These are phyloP conservation scores for Pseudonectria buxi DNA, from an alignment of 2,329 filamentous ascomycete species.

Conservation along the genomic window DNA sequence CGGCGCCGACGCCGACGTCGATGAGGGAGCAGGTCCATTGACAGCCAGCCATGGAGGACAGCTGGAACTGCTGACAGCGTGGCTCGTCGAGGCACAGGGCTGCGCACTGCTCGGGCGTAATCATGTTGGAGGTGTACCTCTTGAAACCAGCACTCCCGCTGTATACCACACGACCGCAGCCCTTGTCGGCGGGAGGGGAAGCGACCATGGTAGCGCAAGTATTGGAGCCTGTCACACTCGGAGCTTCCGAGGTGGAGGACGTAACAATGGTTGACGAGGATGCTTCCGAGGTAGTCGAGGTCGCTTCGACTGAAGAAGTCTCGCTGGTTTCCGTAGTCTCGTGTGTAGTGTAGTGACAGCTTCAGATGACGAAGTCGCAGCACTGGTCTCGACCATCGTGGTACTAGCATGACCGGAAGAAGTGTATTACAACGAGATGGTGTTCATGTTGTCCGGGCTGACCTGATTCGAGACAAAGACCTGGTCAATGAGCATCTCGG, in stretches of 20 bases:
- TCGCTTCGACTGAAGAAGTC: neutral
- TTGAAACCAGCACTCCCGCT: conserved; percentile 13
- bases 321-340: neutral
- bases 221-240: conserved; percentile 4
- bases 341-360: too few species aligned
- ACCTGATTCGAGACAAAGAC: conserved; percentile 18
- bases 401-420: conserved; percentile 4
- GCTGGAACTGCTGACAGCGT: conserved; percentile 14
- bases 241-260: neutral
- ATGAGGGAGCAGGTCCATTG: conserved; percentile 12
- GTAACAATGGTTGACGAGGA: neutral
- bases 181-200: conserved; percentile 6
- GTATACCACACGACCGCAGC: conserved; percentile 12
- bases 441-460: conserved; percentile 10
- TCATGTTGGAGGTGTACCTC: conserved; percentile 6
- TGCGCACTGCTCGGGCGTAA: conserved; percentile 13
- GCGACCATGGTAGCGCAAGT: conserved; percentile 10
- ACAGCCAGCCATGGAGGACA: conserved; percentile 10
- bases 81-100: conserved; percentile 12
- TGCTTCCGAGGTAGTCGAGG: neutral
- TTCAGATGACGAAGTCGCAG: neutral
- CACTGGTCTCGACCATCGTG: conserved; percentile 5
- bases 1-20: conserved; percentile 2
- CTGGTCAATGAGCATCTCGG: conserved; percentile 16
- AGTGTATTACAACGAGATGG: conserved; percentile 11